phyloP scores from a whole-genome alignment of 139 green algal species.

The Desmodesmus armatus region DNA sequence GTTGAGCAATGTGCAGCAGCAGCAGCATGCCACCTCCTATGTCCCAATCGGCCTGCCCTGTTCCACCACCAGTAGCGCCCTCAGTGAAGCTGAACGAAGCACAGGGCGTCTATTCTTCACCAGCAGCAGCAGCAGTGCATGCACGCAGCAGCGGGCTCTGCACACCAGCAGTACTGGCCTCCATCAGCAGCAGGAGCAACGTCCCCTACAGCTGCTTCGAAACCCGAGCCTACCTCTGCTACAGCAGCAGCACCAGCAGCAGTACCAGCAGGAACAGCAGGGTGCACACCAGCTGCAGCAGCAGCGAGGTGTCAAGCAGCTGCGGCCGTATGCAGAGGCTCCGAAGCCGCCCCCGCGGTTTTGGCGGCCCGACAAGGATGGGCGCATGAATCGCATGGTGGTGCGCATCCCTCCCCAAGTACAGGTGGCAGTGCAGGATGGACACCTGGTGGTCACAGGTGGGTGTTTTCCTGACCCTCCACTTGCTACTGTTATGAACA shows the following conservation, averaged over 20 bases:
- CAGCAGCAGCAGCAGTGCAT: conserved; percentile 28
- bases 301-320: conserved; percentile 2
- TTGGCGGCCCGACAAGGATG: conserved; percentile 15
- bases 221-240: background rate
- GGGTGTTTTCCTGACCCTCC: background rate
- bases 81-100: too few relatives aligned
- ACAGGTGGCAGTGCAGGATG: background rate
- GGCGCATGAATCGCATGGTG: conserved; percentile 41
- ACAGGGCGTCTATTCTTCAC: too few relatives aligned
- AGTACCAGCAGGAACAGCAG: background rate
- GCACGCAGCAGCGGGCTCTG: background rate
- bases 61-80: background rate
- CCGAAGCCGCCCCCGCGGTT: conserved; percentile 36
- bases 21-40: background rate
- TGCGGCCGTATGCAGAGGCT: conserved; percentile 1
- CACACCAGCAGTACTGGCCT: background rate
- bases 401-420: conserved; percentile 44
- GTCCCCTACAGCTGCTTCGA: background rate
- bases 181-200: background rate
- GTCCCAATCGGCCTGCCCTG: background rate
- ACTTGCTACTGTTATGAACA: too few relatives aligned
- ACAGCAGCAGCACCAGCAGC: background rate
- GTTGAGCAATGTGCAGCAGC: background rate
- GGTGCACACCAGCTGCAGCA: conserved; percentile 25
- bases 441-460: conserved; percentile 18